Base-by-base conservation (phyloP, 1,284 basidiomycete species). In the Laetiporus sulphureus region DNA sequence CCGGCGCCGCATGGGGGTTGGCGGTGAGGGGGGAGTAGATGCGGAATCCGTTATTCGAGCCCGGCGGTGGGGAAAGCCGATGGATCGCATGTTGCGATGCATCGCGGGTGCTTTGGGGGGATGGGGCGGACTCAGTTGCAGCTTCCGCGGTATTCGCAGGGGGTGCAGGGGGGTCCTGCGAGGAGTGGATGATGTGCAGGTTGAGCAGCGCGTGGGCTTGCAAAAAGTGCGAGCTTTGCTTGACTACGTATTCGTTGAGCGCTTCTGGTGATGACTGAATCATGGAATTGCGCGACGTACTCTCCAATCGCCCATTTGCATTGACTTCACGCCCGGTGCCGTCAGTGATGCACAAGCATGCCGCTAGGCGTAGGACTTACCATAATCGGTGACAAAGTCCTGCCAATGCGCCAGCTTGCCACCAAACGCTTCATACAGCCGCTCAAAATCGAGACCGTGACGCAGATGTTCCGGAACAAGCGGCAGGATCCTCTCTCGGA, bases 361-460 rank as follows among this genome's bases (percentile, higher is more conserved):
- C 10, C n/a, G n/a, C n/a, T 19, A 19, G 24, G 36, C 10, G 6
- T 38, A 13, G 22, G 24, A 49, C 62, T 52, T 44, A 66, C 83
- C 64, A 58, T 77, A 88, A 52, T 89, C 86, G 0, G 75, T 75
- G 47, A 84, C 64, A 57, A 79, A 89, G 53, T 89, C 86, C 34
- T 79, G 71, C 75, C 86, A 84, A 57, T 90, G 87, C 1, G 79
- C 82, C 32, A 90, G 59, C 58, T 88, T 88, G 15, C 88, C 88
- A 11, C 87, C 88, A 55, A 90, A 88, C 0, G 82, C 82, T 13
- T 81, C 77, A 52, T 78, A 89, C 32, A 90, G 63, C 31, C 67
- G 62, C 40, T 89, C 85, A 49, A 91, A 91, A 46, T 77, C 70
- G 42, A 90, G 62, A 0, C 66, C 61, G 5, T 59, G 42, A 4